Evolutionary conservation across 345 rosid species (phyloP), one percentile per base, ranked within the genome.

Genomic region (Acer yangbiense): DNA sequence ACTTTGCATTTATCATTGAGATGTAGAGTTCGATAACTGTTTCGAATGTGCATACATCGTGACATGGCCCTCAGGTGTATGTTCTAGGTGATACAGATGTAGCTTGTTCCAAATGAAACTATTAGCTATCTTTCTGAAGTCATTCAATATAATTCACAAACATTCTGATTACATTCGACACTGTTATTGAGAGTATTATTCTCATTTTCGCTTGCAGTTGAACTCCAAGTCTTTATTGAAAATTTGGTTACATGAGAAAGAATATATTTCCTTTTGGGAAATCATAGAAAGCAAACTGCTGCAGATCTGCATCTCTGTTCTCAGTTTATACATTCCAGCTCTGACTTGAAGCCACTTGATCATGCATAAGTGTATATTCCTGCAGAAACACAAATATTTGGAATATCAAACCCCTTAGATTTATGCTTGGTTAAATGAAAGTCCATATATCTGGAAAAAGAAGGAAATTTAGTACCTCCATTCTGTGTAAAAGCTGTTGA

Each of bases 281-380:
- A 25, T 17, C 60, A 44, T 14, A 44, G 16, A 43, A 44, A n/a
- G 43, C 66, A 55, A 43, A 57, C 67, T 35, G 66, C 81, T 77
- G 76, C 25, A 62, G 61, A 60, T 63, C 73, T 72, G 21, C 48
- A 21, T 55, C 64, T 17, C 66, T 29, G 68, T 68, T 50, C 4
- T 65, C 73, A 25, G 46, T 7, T 50, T 16, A 73, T 23, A 20
- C 11, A 52, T 72, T 73, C 84, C 83, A 71, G 82, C 80, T 73
- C 50, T 71, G 69, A 12, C 78, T 85, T 35, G 87, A 77, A 32
- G 89, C 81, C 75, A 68, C 72, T 88, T 82, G 76, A 35, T 88
- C 81, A 60, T 84, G 90, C 54, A 35, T 43, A 16, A 87, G 89
- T 64, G 83, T 70, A 75, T 86, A 85, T 64, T 85, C 90, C 93